Evolutionary conservation across 352 stramenopile species (phyloP).

Genomic region (Globisporangium paddicum): DNA sequence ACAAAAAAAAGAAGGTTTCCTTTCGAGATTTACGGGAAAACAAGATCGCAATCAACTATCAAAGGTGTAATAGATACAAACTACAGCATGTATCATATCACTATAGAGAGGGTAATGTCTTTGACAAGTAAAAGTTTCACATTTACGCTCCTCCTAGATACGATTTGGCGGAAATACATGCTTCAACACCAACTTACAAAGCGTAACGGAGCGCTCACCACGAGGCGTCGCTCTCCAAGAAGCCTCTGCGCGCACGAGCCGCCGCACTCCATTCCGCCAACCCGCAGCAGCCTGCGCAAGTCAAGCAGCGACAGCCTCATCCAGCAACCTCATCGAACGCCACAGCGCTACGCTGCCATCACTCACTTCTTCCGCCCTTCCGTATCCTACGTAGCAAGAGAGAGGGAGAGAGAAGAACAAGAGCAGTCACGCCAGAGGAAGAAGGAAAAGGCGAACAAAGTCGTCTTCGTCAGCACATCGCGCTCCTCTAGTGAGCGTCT

Average conservation of each 20-base stretch:
- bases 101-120: not conserved
- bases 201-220: conserved; percentile 4
- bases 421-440: conserved; percentile 4
- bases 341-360: conserved; percentile 1
- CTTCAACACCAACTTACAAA: not conserved
- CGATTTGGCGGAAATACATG: not conserved
- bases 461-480: not conserved
- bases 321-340: not conserved
- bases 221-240: not conserved
- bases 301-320: not conserved
- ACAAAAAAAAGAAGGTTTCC: not conserved
- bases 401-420: not conserved
- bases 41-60: not conserved
- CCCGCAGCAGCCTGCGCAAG: not conserved
- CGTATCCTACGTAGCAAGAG: not conserved
- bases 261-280: conserved; percentile 1
- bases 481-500: not conserved
- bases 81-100: not conserved
- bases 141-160: not conserved
- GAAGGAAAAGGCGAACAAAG: not conserved
- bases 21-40: not conserved
- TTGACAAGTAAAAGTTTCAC: not conserved
- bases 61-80: not conserved
- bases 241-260: not conserved
- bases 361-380: conserved; percentile 3